Conservation (phyloP, 306 rosid genomes). For the Lagenaria siceraria region DNA sequence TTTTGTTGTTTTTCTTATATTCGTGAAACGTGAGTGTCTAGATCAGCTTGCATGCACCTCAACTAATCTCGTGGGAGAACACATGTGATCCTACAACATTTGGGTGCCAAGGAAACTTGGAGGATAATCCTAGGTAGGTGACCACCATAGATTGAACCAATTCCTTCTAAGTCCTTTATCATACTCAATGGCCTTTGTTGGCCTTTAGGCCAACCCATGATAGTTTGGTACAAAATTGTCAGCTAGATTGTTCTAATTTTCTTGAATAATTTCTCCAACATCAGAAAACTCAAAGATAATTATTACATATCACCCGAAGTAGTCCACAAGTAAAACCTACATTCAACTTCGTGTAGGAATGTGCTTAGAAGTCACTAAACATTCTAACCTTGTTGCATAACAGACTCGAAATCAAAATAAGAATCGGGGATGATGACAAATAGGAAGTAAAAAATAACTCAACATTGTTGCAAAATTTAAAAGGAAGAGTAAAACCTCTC, state of each 20-base stretch:
- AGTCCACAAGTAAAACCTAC: neutral
- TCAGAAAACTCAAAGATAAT: neutral
- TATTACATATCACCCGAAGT: neutral
- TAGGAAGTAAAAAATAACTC: neutral
- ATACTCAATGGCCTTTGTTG: too few relatives aligned
- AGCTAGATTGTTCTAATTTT: neutral
- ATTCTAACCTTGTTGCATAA: neutral
- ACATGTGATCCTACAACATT: too few relatives aligned
- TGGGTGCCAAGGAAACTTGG: too few relatives aligned
- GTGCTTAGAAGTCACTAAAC: slow-evolving; percentile 2
- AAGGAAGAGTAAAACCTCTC: neutral
- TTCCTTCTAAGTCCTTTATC: too few relatives aligned
- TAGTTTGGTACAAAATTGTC: neutral
- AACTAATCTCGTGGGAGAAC: too few relatives aligned
- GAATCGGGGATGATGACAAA: neutral
- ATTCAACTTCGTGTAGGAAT: neutral
- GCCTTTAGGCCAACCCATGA: too few relatives aligned
- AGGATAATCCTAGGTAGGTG: too few relatives aligned
- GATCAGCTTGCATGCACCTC: too few relatives aligned
- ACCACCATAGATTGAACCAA: too few relatives aligned
- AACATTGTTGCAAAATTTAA: neutral
- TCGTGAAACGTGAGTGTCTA: too few relatives aligned
- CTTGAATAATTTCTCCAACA: neutral
- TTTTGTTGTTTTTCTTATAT: too few relatives aligned
- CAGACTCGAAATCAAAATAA: neutral